A percentile compares a stretch with the other conserved stretches of the same genome.
Evolutionary conservation across 345 rosid genomes (phyloP).

Genomic region (Populus pruinosa): DNA sequence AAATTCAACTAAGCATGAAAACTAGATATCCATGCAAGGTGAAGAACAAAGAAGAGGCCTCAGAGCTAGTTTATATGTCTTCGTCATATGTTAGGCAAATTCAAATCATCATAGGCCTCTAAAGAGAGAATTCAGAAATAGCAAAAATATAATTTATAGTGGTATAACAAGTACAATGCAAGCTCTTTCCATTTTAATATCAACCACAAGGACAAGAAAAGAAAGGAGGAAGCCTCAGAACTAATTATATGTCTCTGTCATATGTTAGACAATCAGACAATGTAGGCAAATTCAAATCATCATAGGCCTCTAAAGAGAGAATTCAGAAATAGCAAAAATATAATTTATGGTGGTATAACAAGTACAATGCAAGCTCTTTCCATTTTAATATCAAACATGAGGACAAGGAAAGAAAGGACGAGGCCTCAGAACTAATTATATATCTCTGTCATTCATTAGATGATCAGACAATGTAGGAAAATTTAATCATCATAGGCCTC

Average conservation of each 20-base stretch:
- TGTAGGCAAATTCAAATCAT: constrained; percentile 10
- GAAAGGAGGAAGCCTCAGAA: no score
- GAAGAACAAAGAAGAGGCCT: neutral
- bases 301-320: neutral
- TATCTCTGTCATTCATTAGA: constrained; percentile 1
- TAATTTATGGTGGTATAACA: neutral
- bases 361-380: no score
- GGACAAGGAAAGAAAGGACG: neutral
- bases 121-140: neutral
- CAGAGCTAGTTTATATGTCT: neutral
- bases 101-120: constrained; percentile 4
- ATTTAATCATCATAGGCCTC: constrained; percentile 8
- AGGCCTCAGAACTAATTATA: neutral
- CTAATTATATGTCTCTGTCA: neutral
- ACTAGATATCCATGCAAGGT: no score
- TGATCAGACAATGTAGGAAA: constrained; percentile 11
- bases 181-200: no score
- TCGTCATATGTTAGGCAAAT: constrained; percentile 3
- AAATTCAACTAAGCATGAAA: no score
- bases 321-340: neutral
- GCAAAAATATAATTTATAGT: neutral
- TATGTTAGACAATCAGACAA: neutral
- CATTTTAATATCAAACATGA: neutral
- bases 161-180: neutral
- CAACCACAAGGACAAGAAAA: no score